phyloP scores from a whole-genome alignment of 805 yeast genomes.

The Monosporozyma siamensis region DNA sequence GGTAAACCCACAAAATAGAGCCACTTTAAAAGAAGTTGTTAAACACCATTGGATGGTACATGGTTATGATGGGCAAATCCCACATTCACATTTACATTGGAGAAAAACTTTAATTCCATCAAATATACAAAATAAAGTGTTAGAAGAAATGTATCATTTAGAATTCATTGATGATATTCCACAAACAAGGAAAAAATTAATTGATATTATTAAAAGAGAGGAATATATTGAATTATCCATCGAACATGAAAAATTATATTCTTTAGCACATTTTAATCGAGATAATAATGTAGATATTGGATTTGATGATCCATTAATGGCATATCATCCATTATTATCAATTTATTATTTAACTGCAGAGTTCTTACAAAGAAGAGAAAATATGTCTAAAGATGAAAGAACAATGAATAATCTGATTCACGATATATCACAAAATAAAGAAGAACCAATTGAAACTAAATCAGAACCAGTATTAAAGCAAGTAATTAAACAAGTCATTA shows the following conservation, averaged over 20 bases:
- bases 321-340: constrained; percentile 81
- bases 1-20: constrained; percentile 77
- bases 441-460: background rate
- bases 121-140: constrained; percentile 42
- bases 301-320: constrained; percentile 64
- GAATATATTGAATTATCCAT: constrained; percentile 39
- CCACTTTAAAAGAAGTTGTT: constrained; percentile 65
- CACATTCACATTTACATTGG: constrained; percentile 57
- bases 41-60: constrained; percentile 90
- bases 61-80: constrained; percentile 63
- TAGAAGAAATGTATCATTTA: constrained; percentile 63
- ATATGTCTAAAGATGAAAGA: background rate
- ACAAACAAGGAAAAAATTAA: constrained; percentile 45
- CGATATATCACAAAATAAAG: background rate
- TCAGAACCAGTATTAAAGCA: background rate
- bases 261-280: constrained; percentile 16
- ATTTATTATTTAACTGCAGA: constrained; percentile 84
- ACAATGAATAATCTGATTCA: background rate
- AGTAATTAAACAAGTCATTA: background rate
- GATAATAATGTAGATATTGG: constrained; percentile 4
- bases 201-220: constrained; percentile 48
- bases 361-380: constrained; percentile 40
- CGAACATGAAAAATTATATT: constrained; percentile 1
- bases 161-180: constrained; percentile 62
- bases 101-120: constrained; percentile 51